Conservation (phyloP, 768 basidiomycete species). For the Lentinula sp. region DNA sequence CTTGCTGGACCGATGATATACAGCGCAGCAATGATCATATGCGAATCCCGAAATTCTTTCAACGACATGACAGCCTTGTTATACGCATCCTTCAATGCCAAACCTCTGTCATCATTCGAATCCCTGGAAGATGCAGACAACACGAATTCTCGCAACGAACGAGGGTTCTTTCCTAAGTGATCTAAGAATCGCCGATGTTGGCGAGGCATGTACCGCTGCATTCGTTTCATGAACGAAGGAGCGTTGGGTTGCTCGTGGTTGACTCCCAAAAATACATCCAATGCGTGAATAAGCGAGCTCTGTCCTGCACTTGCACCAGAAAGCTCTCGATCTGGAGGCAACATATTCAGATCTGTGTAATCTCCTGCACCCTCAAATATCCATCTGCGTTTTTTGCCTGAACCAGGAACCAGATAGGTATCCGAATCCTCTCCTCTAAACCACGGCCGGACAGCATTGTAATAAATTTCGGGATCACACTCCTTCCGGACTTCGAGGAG, state of each 20-base stretch:
- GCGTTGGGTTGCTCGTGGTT: constrained; percentile 31
- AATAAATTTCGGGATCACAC: constrained; percentile 71
- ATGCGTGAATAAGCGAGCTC: constrained; percentile 67
- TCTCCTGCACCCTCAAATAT: constrained; percentile 55
- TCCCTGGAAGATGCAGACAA: constrained; percentile 7
- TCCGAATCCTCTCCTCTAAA: constrained; percentile 66
- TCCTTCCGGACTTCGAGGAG: constrained; percentile 61
- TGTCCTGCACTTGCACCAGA: constrained; percentile 83
- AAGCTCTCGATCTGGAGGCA: constrained; percentile 40
- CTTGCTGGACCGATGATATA: constrained; percentile 75
- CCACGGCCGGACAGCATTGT: constrained; percentile 73
- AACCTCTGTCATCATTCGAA: constrained; percentile 12
- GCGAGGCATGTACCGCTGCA: constrained; percentile 81
- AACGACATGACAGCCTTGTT: constrained; percentile 59
- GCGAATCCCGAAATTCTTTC: constrained; percentile 69
- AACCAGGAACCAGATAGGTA: constrained; percentile 4
- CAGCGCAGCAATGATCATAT: constrained; percentile 67
- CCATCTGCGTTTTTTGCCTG: constrained; percentile 33
- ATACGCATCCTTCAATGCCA: constrained; percentile 45
- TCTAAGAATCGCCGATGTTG: constrained; percentile 73
- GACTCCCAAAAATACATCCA: constrained; percentile 69
- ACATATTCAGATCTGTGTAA: constrained; percentile 27
- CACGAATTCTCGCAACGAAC: constrained; percentile 57
- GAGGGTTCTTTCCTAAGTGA: constrained; percentile 55
- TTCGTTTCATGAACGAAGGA: constrained; percentile 51